Evolutionary conservation across 169 alveolate genomes (phyloP).

Genomic region (Cryptosporidium andersoni): DNA sequence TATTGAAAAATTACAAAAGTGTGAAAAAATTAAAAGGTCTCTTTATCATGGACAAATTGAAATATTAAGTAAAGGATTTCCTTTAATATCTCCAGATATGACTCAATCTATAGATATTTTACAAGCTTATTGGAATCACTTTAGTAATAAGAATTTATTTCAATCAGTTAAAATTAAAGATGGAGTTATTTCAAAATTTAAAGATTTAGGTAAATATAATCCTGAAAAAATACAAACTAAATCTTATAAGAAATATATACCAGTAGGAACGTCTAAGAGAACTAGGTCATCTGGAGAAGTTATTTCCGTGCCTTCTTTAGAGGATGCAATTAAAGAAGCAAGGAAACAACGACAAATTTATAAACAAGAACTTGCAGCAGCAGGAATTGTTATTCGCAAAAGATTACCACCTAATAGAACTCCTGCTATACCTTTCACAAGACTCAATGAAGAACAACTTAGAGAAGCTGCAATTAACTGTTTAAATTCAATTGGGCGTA

Average conservation of each 20-base stretch:
- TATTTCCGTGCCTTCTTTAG: slow-evolving; percentile 43
- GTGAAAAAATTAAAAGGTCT: slow-evolving; percentile 20
- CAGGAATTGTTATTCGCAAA: slow-evolving; percentile 35
- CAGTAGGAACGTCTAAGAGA: slow-evolving; percentile 3
- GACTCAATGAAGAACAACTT: slow-evolving; percentile 19
- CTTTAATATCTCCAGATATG: slow-evolving; percentile 42
- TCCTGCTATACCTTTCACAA: slow-evolving; percentile 39
- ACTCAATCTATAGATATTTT: slow-evolving; percentile 2
- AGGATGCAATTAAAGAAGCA: slow-evolving; percentile 63
- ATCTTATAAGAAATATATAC: neutral
- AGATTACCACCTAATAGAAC: slow-evolving; percentile 56
- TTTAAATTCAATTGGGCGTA: neutral
- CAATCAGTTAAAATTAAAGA: slow-evolving; percentile 34
- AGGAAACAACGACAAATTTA: slow-evolving; percentile 55
- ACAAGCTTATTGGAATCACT: slow-evolving; percentile 6
- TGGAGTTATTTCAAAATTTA: slow-evolving; percentile 42
- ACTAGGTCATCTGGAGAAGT: slow-evolving; percentile 68
- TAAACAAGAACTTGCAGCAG: slow-evolving; percentile 40
- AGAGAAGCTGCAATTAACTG: slow-evolving; percentile 48
- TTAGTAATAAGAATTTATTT: slow-evolving; percentile 4
- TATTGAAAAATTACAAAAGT: neutral
- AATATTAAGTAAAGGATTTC: slow-evolving; percentile 24
- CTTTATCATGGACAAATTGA: slow-evolving; percentile 35
- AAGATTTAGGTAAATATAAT: slow-evolving; percentile 5
- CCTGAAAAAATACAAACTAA: neutral